These are phyloP conservation scores for Starmerella sirachaensis DNA, from an alignment of 805 yeast genomes.

Conservation along the genomic window DNA sequence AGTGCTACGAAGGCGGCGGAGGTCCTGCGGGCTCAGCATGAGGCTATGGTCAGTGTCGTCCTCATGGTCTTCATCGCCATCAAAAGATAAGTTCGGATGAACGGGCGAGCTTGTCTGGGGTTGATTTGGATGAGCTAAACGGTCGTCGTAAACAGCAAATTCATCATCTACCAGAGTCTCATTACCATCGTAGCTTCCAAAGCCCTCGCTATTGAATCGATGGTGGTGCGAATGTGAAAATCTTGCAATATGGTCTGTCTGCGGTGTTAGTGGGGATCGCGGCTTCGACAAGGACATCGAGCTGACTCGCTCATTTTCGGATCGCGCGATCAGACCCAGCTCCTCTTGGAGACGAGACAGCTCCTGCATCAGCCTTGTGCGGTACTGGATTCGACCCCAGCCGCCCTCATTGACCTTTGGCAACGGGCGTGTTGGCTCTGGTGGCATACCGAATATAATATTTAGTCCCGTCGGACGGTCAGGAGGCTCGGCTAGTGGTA, in stretches of 20 bases:
- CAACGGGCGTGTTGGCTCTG: background rate
- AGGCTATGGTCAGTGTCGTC: too few species aligned
- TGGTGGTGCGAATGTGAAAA: background rate
- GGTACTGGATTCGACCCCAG: constrained; percentile 8
- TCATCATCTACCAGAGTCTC: constrained; percentile 3
- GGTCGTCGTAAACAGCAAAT: too few species aligned
- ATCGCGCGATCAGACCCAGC: constrained; percentile 23
- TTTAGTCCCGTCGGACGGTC: constrained; percentile 11
- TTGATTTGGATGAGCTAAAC: too few species aligned
- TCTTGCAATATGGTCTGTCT: background rate
- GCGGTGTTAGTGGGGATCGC: background rate
- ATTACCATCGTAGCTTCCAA: constrained; percentile 6
- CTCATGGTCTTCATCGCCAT: too few species aligned
- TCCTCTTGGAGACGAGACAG: constrained; percentile 22
- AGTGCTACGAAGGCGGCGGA: too few species aligned
- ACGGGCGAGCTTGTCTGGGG: too few species aligned
- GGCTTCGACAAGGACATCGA: too few species aligned
- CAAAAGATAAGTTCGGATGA: too few species aligned
- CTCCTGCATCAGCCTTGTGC: constrained; percentile 13
- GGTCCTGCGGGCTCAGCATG: too few species aligned
- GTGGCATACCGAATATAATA: constrained; percentile 9
- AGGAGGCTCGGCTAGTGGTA: too few species aligned
- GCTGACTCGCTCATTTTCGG: constrained; percentile 21
- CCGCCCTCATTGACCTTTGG: constrained; percentile 4
- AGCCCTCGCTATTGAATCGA: background rate